Conservation (phyloP, 225 moss, liverwort and hornwort species). For the Pseudoscleropodium purum region DNA sequence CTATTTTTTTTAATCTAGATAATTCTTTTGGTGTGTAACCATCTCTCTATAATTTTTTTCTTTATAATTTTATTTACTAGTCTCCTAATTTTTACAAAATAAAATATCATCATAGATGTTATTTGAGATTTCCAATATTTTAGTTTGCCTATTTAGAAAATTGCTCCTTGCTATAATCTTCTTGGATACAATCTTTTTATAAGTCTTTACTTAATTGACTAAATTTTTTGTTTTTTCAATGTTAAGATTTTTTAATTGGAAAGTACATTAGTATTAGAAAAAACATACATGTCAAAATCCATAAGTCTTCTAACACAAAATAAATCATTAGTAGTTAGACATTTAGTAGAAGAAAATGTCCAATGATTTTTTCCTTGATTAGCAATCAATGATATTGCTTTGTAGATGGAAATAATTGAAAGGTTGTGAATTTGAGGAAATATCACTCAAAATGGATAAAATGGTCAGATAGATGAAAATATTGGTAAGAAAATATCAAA, state of each 20-base stretch:
- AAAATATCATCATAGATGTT: too few species aligned
- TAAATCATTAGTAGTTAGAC: background rate
- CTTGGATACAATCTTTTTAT: background rate
- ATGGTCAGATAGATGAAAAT: background rate
- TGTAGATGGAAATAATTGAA: background rate
- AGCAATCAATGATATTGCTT: background rate
- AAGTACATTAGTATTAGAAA: too few species aligned
- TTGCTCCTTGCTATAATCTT: too few species aligned
- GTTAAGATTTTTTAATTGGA: too few species aligned
- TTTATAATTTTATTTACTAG: too few species aligned
- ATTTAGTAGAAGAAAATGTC: background rate
- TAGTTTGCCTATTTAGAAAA: too few species aligned
- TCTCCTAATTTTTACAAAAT: too few species aligned
- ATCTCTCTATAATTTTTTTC: too few species aligned
- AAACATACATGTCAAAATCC: too few species aligned
- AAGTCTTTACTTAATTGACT: background rate
- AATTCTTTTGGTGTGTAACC: too few species aligned
- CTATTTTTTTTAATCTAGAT: too few species aligned
- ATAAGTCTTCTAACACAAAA: background rate
- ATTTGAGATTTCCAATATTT: too few species aligned
- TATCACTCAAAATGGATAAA: background rate
- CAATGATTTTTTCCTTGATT: background rate
- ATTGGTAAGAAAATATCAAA: rapidly evolving
- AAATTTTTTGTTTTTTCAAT: background rate
- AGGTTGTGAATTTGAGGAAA: background rate